A percentile compares a stretch with the other conserved stretches of the same genome.
Evolutionary conservation across 352 stramenopile genomes (phyloP).

Genomic region (Phytophthora sojae): DNA sequence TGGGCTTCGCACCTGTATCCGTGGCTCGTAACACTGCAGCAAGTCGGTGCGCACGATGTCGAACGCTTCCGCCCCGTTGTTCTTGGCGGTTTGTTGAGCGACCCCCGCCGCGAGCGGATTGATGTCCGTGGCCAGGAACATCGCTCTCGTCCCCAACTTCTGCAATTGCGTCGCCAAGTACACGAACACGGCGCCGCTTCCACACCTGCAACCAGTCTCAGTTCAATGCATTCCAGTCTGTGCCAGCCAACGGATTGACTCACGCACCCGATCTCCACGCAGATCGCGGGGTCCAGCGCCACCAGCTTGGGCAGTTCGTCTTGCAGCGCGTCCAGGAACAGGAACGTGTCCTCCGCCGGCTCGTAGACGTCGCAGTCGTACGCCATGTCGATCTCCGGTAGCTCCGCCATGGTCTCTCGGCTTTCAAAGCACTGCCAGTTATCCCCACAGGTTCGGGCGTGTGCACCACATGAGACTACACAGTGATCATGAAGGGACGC

Average conservation of each 20-base stretch:
- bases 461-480: conserved; percentile 27
- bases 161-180: conserved; percentile 85
- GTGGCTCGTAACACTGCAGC: conserved; percentile 60
- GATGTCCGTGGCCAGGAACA: conserved; percentile 93
- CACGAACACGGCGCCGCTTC: conserved; percentile 71
- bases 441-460: not conserved
- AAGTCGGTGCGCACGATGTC: conserved; percentile 91
- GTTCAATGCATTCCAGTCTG: not conserved
- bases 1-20: conserved; percentile 48
- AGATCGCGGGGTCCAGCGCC: conserved; percentile 70
- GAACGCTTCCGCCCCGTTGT: conserved; percentile 81
- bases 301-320: conserved; percentile 79
- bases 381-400: conserved; percentile 79
- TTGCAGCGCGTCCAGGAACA: conserved; percentile 96
- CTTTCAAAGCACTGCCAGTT: conserved; percentile 15
- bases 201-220: conserved; percentile 42
- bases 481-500: conserved; percentile 36
- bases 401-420: conserved; percentile 40
- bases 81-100: conserved; percentile 81
- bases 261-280: conserved; percentile 89
- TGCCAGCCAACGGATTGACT: not conserved
- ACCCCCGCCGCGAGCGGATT: conserved; percentile 91
- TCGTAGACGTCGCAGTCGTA: conserved; percentile 96
- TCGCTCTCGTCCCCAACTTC: conserved; percentile 53
- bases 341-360: conserved; percentile 97